phyloP scores from a whole-genome alignment of 768 basidiomycete genomes.

The Leccinum rimulosum region DNA sequence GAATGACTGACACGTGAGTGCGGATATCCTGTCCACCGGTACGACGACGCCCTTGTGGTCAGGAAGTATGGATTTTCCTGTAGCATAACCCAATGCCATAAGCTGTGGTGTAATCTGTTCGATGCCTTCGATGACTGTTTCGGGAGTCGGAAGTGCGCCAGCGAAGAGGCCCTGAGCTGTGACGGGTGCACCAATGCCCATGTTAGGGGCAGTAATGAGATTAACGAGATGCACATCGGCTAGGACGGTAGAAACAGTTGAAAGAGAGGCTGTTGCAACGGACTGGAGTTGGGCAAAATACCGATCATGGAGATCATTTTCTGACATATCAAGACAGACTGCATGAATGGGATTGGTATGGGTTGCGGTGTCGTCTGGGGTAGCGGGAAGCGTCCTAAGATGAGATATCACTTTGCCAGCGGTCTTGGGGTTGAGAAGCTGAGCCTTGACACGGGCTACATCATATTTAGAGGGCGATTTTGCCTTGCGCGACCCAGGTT shows the following conservation, averaged over 20 bases:
- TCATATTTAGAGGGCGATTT: slow-evolving; percentile 47
- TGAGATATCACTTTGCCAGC: slow-evolving; percentile 75
- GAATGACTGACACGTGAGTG: slow-evolving; percentile 66
- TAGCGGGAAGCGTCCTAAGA: slow-evolving; percentile 54
- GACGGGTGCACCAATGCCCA: slow-evolving; percentile 77
- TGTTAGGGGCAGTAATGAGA: slow-evolving; percentile 56
- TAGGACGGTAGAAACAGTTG: slow-evolving; percentile 49
- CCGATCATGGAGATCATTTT: slow-evolving; percentile 58
- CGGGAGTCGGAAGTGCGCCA: slow-evolving; percentile 74
- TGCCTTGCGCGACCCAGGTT: slow-evolving; percentile 37
- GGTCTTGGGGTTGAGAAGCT: slow-evolving; percentile 61
- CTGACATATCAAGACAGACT: slow-evolving; percentile 65
- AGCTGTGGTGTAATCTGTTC: slow-evolving; percentile 73
- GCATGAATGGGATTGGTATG: slow-evolving; percentile 62
- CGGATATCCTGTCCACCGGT: slow-evolving; percentile 73
- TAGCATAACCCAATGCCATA: slow-evolving; percentile 75
- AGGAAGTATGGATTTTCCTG: slow-evolving; percentile 59
- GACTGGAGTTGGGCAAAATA: slow-evolving; percentile 55
- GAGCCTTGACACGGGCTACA: slow-evolving; percentile 62
- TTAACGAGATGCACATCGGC: slow-evolving; percentile 61
- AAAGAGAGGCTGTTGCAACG: slow-evolving; percentile 48
- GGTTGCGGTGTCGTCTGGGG: slow-evolving; percentile 8
- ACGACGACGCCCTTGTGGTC: slow-evolving; percentile 71
- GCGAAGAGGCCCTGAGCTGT: slow-evolving; percentile 63
- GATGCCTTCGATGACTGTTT: slow-evolving; percentile 66